These are phyloP conservation scores for Silene conica DNA, from an alignment of 148 eudicot genomes.

Conservation along the genomic window DNA sequence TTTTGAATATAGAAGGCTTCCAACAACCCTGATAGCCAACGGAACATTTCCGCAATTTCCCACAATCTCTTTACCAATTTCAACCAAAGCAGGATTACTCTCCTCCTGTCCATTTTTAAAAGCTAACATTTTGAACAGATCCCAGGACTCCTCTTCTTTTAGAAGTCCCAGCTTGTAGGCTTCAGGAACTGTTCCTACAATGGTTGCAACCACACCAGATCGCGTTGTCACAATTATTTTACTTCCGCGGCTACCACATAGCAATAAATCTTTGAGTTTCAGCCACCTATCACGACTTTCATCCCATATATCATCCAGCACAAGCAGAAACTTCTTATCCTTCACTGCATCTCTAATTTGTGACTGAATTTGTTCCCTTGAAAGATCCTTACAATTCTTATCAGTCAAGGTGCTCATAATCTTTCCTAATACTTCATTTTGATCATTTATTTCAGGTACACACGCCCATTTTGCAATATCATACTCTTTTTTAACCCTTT, in stretches of 20 bases:
- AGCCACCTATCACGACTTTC: background rate
- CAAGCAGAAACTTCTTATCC: slow-evolving; percentile 11
- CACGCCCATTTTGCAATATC: background rate
- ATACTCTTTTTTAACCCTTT: background rate
- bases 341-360: background rate
- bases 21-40: too few relatives aligned
- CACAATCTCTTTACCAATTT: too few relatives aligned
- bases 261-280: background rate
- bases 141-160: background rate
- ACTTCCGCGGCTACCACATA: slow-evolving; percentile 8
- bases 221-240: slow-evolving; percentile 16
- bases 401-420: background rate
- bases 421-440: background rate
- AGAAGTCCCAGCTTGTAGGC: slow-evolving; percentile 4
- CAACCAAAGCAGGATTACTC: too few relatives aligned
- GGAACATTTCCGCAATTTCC: too few relatives aligned
- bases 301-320: slow-evolving; percentile 19
- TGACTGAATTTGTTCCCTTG: background rate
- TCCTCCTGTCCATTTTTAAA: background rate
- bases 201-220: background rate
- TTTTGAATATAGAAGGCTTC: too few relatives aligned
- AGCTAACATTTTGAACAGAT: background rate
- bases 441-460: slow-evolving; percentile 5
- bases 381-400: background rate
- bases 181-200: background rate